Evolutionary conservation across 1,284 basidiomycete species (phyloP).

Genomic region (Gomphus sp.): DNA sequence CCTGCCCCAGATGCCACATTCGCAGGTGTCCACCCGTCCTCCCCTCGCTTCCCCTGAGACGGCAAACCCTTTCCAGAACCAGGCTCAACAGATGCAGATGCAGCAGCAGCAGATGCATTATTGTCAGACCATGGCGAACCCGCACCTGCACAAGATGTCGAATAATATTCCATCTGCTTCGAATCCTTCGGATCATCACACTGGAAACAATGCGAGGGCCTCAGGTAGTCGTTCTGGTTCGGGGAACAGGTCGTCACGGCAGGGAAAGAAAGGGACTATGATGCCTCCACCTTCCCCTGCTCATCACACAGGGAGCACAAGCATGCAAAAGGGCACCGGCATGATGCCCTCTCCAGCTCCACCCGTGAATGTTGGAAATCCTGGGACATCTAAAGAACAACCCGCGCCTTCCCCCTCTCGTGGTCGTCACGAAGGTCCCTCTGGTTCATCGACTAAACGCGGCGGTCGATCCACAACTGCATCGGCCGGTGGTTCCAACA

Average conservation of each 20-base stretch:
- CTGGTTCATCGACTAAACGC: constrained; percentile 3
- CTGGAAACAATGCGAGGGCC: constrained; percentile 5
- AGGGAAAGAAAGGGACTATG: constrained; percentile 31
- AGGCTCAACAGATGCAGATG: neutral
- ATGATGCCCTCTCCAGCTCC: constrained; percentile 12
- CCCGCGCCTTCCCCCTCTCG: neutral
- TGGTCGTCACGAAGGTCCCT: neutral
- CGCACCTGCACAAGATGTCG: constrained; percentile 24
- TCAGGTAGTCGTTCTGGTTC: constrained; percentile 14
- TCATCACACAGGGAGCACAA: constrained; percentile 22
- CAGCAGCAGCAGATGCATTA: constrained; percentile 18
- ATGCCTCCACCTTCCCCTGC: constrained; percentile 40
- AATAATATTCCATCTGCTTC: neutral
- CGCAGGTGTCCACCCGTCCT: neutral
- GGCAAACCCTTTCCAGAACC: constrained; percentile 8
- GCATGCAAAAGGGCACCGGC: constrained; percentile 1
- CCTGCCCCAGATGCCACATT: constrained; percentile 3
- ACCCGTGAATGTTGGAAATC: neutral
- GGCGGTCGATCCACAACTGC: constrained; percentile 4
- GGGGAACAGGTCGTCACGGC: constrained; percentile 23
- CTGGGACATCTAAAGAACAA: constrained; percentile 1
- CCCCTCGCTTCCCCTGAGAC: constrained; percentile 3
- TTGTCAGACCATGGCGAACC: constrained; percentile 25
- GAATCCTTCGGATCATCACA: constrained; percentile 13
- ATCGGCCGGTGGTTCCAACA: constrained; percentile 33